Base-by-base conservation (phyloP, 129 eudicot genomes). In the Centrapalus pauciflorus region DNA sequence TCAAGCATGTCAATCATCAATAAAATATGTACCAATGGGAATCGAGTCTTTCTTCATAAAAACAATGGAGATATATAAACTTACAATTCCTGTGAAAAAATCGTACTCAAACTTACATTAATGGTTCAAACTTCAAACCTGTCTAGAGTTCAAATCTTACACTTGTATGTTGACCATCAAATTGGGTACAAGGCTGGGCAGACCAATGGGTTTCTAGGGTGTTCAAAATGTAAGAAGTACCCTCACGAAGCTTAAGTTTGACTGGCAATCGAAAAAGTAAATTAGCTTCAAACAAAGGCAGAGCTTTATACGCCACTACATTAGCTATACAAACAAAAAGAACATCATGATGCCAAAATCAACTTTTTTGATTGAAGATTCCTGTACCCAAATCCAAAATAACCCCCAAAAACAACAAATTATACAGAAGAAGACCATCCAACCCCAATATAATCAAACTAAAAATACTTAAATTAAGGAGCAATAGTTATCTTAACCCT, bases 211-310 rank as follows among this genome's bases (percentile, higher is more conserved):
- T n/a, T n/a, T n/a, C n/a, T n/a, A n/a, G n/a, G n/a, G n/a, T n/a
- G n/a, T n/a, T 48, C 54, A 0, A 48, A 17, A 16, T 48, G 25
- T 48, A 17, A 10, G 19, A 48, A 48, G 54, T 48, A 14, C 54
- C 25, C 54, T 48, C 25, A 16, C 17, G 23, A 48, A 48, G 54
- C 25, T 48, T 24, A 48, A 48, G 54, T 48, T 48, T 24, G 19
- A 17, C 19, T 48, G 2, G 19, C 54, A 48, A 46, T 4, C 8
- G 43, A 35, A 37, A 40, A 56, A n/a, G 32, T 40, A 41, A 27
- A 61, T 61, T 63, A 50, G 69, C 62, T 55, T 74, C 72, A 55
- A 56, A 27, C 35, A 40, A 65, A 43, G 50, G 50, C 52, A 56
- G 60, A 43, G 11, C 54, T 51, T 64, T 61, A 61, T 52, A 62